Base-by-base conservation (phyloP, 306 rosid species). In the Vigna unguiculata region DNA sequence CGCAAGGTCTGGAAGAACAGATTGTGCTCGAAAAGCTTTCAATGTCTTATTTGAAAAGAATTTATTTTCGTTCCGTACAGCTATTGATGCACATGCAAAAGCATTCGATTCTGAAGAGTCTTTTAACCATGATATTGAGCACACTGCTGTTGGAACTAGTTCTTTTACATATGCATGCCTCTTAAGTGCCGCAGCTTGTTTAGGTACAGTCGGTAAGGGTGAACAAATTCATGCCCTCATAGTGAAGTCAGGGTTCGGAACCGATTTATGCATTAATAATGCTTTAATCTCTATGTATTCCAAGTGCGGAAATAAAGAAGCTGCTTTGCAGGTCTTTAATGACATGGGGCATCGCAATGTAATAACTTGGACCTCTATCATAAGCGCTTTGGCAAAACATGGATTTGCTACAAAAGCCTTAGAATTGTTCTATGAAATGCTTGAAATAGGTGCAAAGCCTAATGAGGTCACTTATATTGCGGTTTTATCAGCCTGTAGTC, bases 401-500 rank as follows among this genome's bases (percentile, higher is more conserved):
- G 94, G 94, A 28, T 86, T 80, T 30, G 90, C 87, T 43, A 41
- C 70, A 58, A 80, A 83, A 65, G 94, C 85, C 51, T 57, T 90
- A 80, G 88, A 86, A 25, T 53, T 90, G 80, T 90, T 90, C 83
- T 30, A 81, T 53, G 51, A 78, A 78, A 90, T 90, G 94, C 89
- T 90, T 63, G 81, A 79, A 83, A 60, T 53, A 13, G 84, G 90
- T 21, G 77, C 81, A 14, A 86, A 83, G 69, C 94, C 91, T 48
- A 90, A 90, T 76, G 91, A 76, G 71, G 85, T 87, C 60, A 86
- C 92, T 57, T 87, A 86, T 68, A 83, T 86, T 80, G 89, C 91
- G 9, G 92, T 87, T 78, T 83, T 87, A 74, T 90, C 95, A 5
- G 91, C 95, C 14, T 87, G 95, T 58, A 90, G 95, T 72, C 91